Evolutionary conservation across 2,329 filamentous ascomycete species (phyloP).

Genomic region (Pseudocercospora fuligena): DNA sequence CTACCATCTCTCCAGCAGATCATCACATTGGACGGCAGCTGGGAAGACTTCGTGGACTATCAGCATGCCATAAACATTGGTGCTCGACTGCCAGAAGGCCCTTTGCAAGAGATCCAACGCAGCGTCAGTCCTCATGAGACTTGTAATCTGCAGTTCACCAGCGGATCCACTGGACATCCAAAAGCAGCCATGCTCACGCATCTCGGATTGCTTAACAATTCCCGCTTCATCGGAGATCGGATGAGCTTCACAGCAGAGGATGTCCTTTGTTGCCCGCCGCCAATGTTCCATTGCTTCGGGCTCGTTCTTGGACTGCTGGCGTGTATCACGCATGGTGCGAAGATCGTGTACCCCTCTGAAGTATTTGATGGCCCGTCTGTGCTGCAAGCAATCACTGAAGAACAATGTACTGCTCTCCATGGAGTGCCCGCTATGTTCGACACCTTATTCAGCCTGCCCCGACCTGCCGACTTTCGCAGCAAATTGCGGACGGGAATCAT

Average conservation of each 20-base stretch:
- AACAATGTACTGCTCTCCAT: constrained; percentile 68
- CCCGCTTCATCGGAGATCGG: constrained; percentile 61
- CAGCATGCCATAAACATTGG: constrained; percentile 48
- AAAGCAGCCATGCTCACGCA: constrained; percentile 75
- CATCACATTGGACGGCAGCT: constrained; percentile 33
- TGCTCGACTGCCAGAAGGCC: constrained; percentile 53
- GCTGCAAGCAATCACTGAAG: constrained; percentile 63
- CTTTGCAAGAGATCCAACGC: constrained; percentile 59
- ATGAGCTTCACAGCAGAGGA: constrained; percentile 71
- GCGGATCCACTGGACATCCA: constrained; percentile 73
- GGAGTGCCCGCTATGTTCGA: constrained; percentile 86
- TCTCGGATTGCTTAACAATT: constrained; percentile 36
- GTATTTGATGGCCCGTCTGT: constrained; percentile 72
- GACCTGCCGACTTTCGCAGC: constrained; percentile 52
- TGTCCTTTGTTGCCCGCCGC: constrained; percentile 78
- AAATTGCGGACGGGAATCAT: constrained; percentile 75
- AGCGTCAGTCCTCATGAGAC: constrained; percentile 68
- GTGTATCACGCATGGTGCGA: constrained; percentile 73
- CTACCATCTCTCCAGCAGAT: constrained; percentile 34
- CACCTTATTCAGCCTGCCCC: constrained; percentile 59
- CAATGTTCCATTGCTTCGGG: constrained; percentile 85
- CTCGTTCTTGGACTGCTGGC: constrained; percentile 77
- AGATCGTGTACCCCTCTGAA: constrained; percentile 76
- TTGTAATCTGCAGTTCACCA: constrained; percentile 75
- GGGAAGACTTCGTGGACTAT: constrained; percentile 33